A percentile compares a stretch with the other conserved stretches of the same genome.
phyloP scores from a whole-genome alignment of 2,329 filamentous ascomycete species.

The Aspergillus phoenicis region DNA sequence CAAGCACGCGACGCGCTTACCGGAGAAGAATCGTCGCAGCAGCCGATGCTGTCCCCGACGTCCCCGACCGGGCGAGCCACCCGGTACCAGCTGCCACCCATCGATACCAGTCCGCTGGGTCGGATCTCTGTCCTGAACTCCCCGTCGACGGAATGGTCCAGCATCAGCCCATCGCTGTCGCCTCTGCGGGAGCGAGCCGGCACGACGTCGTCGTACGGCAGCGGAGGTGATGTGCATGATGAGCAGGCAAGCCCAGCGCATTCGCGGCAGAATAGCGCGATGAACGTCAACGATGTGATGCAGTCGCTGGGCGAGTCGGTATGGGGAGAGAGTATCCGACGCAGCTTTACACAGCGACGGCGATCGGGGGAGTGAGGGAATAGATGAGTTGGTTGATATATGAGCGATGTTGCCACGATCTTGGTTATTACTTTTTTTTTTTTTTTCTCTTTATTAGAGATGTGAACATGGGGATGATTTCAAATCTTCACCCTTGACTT shows the following conservation, averaged over 20 bases:
- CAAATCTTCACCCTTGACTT: not conserved
- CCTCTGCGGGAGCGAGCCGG: constrained; percentile 31
- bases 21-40: constrained; percentile 10
- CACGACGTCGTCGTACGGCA: constrained; percentile 34
- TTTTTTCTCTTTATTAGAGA: constrained; percentile 4
- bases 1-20: constrained; percentile 7
- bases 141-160: constrained; percentile 50
- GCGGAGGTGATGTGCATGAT: constrained; percentile 22
- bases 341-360: constrained; percentile 75
- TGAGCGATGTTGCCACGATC: constrained; percentile 17
- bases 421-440: constrained; percentile 1
- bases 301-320: constrained; percentile 85
- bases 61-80: constrained; percentile 34
- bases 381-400: constrained; percentile 17
- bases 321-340: constrained; percentile 89
- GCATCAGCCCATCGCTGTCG: constrained; percentile 54
- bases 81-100: constrained; percentile 51
- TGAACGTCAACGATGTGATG: constrained; percentile 76
- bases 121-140: constrained; percentile 39
- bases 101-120: constrained; percentile 46
- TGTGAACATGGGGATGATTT: too few species aligned
- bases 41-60: constrained; percentile 39
- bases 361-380: constrained; percentile 26
- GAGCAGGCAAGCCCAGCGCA: constrained; percentile 36
- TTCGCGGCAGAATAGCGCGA: constrained; percentile 66